These are phyloP conservation scores for Wickerhamiella alocasiicola DNA, from an alignment of 805 yeast species.

Conservation along the genomic window DNA sequence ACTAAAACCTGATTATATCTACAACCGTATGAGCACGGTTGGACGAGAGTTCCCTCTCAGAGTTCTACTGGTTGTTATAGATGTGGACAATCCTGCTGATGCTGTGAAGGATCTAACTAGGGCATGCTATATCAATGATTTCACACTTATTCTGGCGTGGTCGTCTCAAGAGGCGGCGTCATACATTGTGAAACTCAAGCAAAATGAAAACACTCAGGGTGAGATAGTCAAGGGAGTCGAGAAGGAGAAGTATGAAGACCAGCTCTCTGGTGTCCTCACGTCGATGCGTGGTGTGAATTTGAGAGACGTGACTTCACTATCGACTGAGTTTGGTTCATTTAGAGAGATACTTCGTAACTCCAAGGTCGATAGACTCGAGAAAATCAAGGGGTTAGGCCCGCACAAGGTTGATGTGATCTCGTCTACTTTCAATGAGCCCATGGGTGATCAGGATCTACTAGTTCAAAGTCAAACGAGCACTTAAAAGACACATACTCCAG, in stretches of 20 bases:
- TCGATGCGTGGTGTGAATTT: constrained; percentile 29
- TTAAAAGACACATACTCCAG: too few species aligned
- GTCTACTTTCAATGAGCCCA: background rate
- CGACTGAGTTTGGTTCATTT: constrained; percentile 26
- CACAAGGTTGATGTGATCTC: constrained; percentile 5
- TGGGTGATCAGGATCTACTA: constrained; percentile 3
- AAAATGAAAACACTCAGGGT: constrained; percentile 24
- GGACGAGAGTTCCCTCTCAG: constrained; percentile 26
- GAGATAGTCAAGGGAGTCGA: constrained; percentile 25
- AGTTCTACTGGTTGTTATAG: constrained; percentile 29
- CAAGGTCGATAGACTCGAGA: constrained; percentile 3
- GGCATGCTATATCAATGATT: constrained; percentile 24
- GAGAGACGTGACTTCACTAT: constrained; percentile 27
- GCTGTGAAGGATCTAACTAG: constrained; percentile 27
- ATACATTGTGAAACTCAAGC: constrained; percentile 27
- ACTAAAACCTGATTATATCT: constrained; percentile 33
- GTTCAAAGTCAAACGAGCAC: constrained; percentile 1
- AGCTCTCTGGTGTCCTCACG: constrained; percentile 26
- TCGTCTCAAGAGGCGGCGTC: constrained; percentile 29
- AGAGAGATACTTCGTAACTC: constrained; percentile 23
- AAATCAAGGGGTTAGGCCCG: constrained; percentile 1
- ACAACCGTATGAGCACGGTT: constrained; percentile 26
- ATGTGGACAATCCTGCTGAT: constrained; percentile 29
- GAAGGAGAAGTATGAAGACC: constrained; percentile 25
- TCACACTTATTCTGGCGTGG: constrained; percentile 29